Percentiles rank a stretch among this genome's conserved stretches.
phyloP scores from a whole-genome alignment of 2,329 filamentous ascomycete genomes.

The Colletotrichum lupini region DNA sequence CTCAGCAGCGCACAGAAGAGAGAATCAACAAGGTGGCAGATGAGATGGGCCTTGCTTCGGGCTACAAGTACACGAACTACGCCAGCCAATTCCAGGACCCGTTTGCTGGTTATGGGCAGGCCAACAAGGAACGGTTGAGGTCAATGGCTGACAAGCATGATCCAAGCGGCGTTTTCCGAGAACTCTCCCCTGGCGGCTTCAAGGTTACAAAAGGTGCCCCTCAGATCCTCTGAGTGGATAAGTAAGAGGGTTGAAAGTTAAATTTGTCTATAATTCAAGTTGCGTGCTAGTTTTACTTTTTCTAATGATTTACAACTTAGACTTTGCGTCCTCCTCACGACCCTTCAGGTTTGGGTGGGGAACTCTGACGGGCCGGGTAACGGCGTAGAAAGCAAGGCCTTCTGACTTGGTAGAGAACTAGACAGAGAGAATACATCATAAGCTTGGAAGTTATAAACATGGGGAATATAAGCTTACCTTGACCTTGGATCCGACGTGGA shows the following conservation, averaged over 20 bases:
- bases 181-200: slow-evolving; percentile 51
- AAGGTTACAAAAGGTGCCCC: slow-evolving; percentile 41
- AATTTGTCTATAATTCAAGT: too few species aligned
- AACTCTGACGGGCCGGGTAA: slow-evolving; percentile 20
- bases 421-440: background rate
- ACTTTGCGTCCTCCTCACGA: slow-evolving; percentile 12
- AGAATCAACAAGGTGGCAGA: slow-evolving; percentile 42
- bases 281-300: too few species aligned
- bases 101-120: slow-evolving; percentile 51
- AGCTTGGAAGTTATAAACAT: background rate
- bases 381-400: slow-evolving; percentile 33
- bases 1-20: slow-evolving; percentile 41
- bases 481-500: slow-evolving; percentile 16
- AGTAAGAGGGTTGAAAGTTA: too few species aligned
- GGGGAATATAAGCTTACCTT: background rate
- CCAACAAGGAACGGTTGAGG: slow-evolving; percentile 48
- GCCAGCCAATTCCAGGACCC: slow-evolving; percentile 50
- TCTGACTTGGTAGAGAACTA: slow-evolving; percentile 33
- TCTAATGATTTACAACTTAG: background rate
- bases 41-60: slow-evolving; percentile 46
- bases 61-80: slow-evolving; percentile 59
- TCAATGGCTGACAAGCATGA: slow-evolving; percentile 50
- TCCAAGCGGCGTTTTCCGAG: slow-evolving; percentile 48
- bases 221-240: background rate
- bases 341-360: slow-evolving; percentile 23